Evolutionary conservation across 768 basidiomycete species (phyloP), one percentile per base, ranked within the genome.

Genomic region (Rhizopogon vinicolor): DNA sequence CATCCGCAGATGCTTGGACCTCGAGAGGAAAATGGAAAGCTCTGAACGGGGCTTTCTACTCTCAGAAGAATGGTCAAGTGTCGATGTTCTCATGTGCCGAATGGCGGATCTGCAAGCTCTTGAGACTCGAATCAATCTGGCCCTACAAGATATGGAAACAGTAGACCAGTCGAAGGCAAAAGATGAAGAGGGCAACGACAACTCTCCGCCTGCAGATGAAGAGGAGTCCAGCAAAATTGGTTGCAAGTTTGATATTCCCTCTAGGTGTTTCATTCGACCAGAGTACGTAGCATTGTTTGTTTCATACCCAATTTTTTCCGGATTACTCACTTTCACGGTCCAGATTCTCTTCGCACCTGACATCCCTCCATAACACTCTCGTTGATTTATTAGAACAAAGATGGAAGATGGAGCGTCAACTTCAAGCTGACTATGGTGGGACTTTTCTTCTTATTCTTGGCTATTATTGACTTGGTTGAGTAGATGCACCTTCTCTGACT

Each of bases 401-500:
- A 60, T 79, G 78, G 49, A 59, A 66, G n/a, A 64, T 92, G 28
- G 83, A 93, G 65, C 65, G 61, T 29, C 68, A 71, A 14, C 67
- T 91, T 19, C 87, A 82, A 60, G 60, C 62, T 4, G 69, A 68
- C 59, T 86, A 83, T 61, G 73, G 91, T 88, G 49, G 58, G 75
- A 55, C 41, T 4, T 18, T 13, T 51, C 33, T 18, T 9, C 12
- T 22, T 14, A 29, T 25, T 9, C n/a, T 44, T 9, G 41, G 16
- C 22, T 52, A 41, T 9, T 18, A 16, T 29, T 35, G 31, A 44
- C 33, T 31, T 18, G 41, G 31, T 51, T 35, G 54, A 45, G 9
- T 50, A 93, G 91, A 74, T 69, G 80, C 85, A 1, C 83, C 87
- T 22, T 91, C 91, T 12, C 64, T 93, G 58, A 85, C 88, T 12